Evolutionary conservation across 2,329 filamentous ascomycete genomes (phyloP).

Genomic region (Mariannaea sp.): DNA sequence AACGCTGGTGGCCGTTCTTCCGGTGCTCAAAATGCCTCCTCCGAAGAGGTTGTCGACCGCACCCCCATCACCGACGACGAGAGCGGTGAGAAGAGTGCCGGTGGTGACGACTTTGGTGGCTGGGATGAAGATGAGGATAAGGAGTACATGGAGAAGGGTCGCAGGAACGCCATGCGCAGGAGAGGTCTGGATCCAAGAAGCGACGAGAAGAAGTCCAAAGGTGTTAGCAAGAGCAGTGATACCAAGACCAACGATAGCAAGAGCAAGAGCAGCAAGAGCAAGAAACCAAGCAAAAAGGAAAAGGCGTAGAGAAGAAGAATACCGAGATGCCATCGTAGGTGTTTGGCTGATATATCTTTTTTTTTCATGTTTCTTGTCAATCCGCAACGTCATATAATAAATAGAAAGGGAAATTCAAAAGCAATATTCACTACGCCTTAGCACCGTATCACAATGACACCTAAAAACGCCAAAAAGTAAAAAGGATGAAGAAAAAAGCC

Average conservation of each 20-base stretch:
- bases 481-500: slow-evolving; percentile 1
- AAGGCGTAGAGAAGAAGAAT: slow-evolving; percentile 18
- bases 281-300: slow-evolving; percentile 35
- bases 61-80: slow-evolving; percentile 63
- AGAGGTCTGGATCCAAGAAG: slow-evolving; percentile 75
- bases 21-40: slow-evolving; percentile 20
- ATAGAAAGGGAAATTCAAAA: slow-evolving; percentile 22
- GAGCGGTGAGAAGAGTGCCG: slow-evolving; percentile 54
- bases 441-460: slow-evolving; percentile 19
- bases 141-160: slow-evolving; percentile 73
- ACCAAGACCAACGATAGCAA: too few relatives aligned
- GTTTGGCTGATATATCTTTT: too few relatives aligned
- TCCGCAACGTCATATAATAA: slow-evolving; percentile 15
- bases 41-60: slow-evolving; percentile 65
- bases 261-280: slow-evolving; percentile 22
- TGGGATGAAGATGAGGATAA: slow-evolving; percentile 77
- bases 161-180: slow-evolving; percentile 72
- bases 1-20: slow-evolving; percentile 41
- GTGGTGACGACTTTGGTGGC: slow-evolving; percentile 67
- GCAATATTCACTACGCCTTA: slow-evolving; percentile 12
- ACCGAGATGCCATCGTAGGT: slow-evolving; percentile 22
- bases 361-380: slow-evolving; percentile 16
- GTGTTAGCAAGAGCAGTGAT: slow-evolving; percentile 21
- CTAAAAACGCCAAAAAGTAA: slow-evolving; percentile 14
- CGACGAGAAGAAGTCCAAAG: slow-evolving; percentile 41